phyloP scores from a whole-genome alignment of 1,139 yeast genomes.

The Geotrichum klebahnii region DNA sequence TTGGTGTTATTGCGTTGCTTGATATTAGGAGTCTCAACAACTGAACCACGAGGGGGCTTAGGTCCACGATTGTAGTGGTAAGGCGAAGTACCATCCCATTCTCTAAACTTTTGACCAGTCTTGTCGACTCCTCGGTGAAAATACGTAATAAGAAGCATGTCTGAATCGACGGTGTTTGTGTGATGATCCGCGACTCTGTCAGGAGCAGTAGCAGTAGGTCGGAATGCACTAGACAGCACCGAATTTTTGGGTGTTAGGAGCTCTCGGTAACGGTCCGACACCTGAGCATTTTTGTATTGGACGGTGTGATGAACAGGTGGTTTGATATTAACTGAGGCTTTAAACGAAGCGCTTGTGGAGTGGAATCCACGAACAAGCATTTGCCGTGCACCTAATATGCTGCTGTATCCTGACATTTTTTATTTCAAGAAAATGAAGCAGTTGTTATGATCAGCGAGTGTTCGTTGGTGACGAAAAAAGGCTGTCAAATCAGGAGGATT shows the following conservation, averaged over 20 bases:
- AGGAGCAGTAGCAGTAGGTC: conserved; percentile 65
- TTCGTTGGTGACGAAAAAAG: not conserved
- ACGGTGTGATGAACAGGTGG: conserved; percentile 91
- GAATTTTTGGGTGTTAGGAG: conserved; percentile 56
- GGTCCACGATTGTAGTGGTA: conserved; percentile 74
- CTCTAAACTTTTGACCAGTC: conserved; percentile 67
- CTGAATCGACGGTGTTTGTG: conserved; percentile 65
- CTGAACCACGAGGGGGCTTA: conserved; percentile 43
- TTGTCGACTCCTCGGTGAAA: conserved; percentile 54
- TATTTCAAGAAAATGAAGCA: no score
- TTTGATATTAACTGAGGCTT: conserved; percentile 38
- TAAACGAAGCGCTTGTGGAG: conserved; percentile 23
- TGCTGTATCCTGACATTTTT: conserved; percentile 3
- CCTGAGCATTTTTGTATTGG: conserved; percentile 61
- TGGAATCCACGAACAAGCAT: conserved; percentile 27
- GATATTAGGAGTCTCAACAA: conserved; percentile 68
- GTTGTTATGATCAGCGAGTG: not conserved
- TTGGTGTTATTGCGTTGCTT: conserved; percentile 61
- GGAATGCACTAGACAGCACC: conserved; percentile 57
- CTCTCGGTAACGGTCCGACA: conserved; percentile 58
- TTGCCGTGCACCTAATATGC: conserved; percentile 11
- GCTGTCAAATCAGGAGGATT: conserved; percentile 7
- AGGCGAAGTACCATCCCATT: conserved; percentile 88
- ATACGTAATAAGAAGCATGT: conserved; percentile 72
- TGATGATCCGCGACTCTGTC: conserved; percentile 83